A percentile compares a stretch with the other conserved stretches of the same genome.
Conservation (phyloP, 192 early-diverging fungal genomes). For the Chytriomyces confervae region DNA sequence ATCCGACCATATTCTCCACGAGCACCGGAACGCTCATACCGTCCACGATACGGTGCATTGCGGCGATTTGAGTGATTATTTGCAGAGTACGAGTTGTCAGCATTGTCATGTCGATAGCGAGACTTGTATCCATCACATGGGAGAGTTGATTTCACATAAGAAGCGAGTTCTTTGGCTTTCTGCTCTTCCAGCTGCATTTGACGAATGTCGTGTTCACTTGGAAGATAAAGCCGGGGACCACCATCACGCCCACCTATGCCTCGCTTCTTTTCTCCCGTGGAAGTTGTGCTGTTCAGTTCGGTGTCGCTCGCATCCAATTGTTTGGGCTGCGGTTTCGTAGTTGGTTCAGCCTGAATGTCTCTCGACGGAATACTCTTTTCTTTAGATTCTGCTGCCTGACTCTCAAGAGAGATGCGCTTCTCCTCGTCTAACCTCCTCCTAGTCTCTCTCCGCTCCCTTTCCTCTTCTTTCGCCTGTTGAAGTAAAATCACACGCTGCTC, state of each 20-base stretch:
- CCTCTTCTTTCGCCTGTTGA: slow-evolving; percentile 9
- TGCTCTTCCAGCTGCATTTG: background rate
- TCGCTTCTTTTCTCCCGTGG: background rate
- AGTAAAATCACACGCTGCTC: slow-evolving; percentile 11
- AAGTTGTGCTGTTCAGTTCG: background rate
- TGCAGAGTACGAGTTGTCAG: too few relatives aligned
- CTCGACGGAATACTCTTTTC: background rate
- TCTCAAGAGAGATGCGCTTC: background rate
- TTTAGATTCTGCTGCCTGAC: background rate
- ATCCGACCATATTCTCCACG: too few relatives aligned
- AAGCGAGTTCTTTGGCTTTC: too few relatives aligned
- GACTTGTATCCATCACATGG: too few relatives aligned
- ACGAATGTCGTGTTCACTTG: background rate
- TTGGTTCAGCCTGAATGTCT: background rate
- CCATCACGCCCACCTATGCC: slow-evolving; percentile 1
- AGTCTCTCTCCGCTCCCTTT: background rate
- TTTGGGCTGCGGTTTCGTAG: background rate
- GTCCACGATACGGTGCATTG: too few relatives aligned
- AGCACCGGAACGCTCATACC: too few relatives aligned
- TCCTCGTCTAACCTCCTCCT: background rate
- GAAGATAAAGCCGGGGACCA: background rate
- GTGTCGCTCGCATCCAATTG: background rate
- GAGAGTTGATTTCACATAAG: too few relatives aligned
- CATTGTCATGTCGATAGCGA: too few relatives aligned
- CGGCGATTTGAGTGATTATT: too few relatives aligned